A percentile compares a stretch with the other conserved stretches of the same genome.
These are phyloP conservation scores for Xerocomus amazonicus DNA, from an alignment of 1,284 basidiomycete species.

Conservation along the genomic window DNA sequence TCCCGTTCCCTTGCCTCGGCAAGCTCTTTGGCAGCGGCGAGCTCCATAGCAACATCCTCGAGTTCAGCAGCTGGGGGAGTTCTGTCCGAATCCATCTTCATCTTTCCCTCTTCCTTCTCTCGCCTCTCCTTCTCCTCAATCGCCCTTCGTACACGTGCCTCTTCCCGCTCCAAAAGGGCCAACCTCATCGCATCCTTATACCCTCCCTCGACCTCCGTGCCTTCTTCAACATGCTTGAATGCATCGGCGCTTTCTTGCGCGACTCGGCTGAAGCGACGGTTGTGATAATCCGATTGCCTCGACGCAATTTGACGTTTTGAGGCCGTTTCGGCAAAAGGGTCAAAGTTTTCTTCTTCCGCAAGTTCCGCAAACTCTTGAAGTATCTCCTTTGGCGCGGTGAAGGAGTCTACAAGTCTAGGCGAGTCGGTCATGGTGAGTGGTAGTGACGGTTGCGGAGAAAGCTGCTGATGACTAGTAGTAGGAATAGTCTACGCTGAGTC, in stretches of 20 bases:
- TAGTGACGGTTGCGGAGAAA: conserved; percentile 23
- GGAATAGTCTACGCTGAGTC: conserved; percentile 24
- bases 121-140: conserved; percentile 86
- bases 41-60: conserved; percentile 63
- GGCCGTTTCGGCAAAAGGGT: conserved; percentile 92
- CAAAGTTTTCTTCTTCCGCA: conserved; percentile 87
- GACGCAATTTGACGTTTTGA: conserved; percentile 91
- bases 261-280: conserved; percentile 83
- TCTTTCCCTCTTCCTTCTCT: conserved; percentile 76
- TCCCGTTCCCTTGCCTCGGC: conserved; percentile 36
- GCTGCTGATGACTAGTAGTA: background rate
- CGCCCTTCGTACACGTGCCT: conserved; percentile 77
- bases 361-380: conserved; percentile 92
- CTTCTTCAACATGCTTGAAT: conserved; percentile 63
- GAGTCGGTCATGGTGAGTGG: conserved; percentile 43
- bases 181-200: conserved; percentile 98
- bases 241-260: conserved; percentile 78
- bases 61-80: conserved; percentile 80
- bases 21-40: conserved; percentile 55
- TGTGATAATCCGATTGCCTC: conserved; percentile 95
- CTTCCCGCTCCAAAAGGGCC: conserved; percentile 90
- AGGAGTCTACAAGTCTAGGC: conserved; percentile 75
- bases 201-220: conserved; percentile 72
- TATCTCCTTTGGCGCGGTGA: conserved; percentile 91
- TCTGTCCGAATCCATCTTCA: conserved; percentile 83